Conservation (phyloP, 176 grass and related monocot genomes). For the Puccinellia tenuiflora region DNA sequence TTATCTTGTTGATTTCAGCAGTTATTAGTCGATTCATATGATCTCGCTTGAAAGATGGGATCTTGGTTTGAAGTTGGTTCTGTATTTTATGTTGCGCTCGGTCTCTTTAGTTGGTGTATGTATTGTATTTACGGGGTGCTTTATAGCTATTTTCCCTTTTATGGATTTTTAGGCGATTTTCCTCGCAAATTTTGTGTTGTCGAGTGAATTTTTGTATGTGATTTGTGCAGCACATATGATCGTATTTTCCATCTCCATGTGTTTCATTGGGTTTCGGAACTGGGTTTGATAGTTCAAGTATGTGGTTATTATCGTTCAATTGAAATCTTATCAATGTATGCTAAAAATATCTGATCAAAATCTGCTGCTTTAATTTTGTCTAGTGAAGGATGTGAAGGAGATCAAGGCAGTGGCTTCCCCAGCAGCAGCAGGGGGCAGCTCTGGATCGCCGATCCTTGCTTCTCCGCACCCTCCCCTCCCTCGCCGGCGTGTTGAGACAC, state of each 20-base stretch:
- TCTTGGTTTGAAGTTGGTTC: slow-evolving; percentile 9
- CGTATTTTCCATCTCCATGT: background rate
- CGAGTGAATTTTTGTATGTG: slow-evolving; percentile 12
- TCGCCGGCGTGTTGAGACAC: slow-evolving; percentile 23
- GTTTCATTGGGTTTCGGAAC: background rate
- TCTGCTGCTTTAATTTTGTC: slow-evolving; percentile 15
- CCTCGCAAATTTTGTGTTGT: slow-evolving; percentile 13
- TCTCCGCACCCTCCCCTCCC: slow-evolving; percentile 48
- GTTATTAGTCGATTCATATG: background rate
- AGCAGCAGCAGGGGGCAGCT: slow-evolving; percentile 36
- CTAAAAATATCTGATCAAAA: background rate
- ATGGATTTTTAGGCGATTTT: background rate
- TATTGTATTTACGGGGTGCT: background rate
- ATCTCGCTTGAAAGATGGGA: background rate
- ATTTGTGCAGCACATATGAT: background rate
- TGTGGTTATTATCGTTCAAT: background rate
- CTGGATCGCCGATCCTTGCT: slow-evolving; percentile 39
- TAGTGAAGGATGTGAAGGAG: slow-evolving; percentile 49
- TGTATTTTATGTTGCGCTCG: background rate
- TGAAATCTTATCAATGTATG: background rate
- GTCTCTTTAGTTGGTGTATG: background rate
- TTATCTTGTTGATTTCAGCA: background rate
- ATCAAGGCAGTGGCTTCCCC: slow-evolving; percentile 27
- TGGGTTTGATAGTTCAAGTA: background rate
- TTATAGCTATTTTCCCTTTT: background rate